Evolutionary conservation across 2,329 filamentous ascomycete genomes (phyloP), one percentile per base, ranked within the genome.

Genomic region (Arthrobotrys pseudoclavata): DNA sequence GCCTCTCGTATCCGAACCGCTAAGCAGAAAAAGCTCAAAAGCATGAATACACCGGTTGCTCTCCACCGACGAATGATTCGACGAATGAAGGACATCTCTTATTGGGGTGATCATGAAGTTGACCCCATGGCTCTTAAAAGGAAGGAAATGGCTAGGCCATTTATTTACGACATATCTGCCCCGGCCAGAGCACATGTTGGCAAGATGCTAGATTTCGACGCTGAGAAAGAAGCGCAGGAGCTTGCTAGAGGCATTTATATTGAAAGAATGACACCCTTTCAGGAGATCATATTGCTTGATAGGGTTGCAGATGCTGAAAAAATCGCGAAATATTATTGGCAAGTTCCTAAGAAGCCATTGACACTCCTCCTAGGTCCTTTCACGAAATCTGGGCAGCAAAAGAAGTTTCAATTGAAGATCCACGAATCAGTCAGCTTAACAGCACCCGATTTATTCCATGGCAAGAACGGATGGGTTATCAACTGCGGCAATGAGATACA

Each of bases 61-160:
- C 45, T 71, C 6, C 74, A 77, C 13, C 42, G 74, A 18, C 67
- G 74, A 4, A 77, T 77, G 74, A 66, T 77, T 9, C 50, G 74
- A 18, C 48, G 60, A 26, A 77, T 77, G 67, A 77, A 77, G 24
- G 74, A 77, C 57, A 77, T 77, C n/a, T 71, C 74, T 4, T 77
- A 77, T 53, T 77, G 74, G 74, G 74, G 74, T 37, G 74, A 77
- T 18, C 60, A 71, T 13, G 57, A 61, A 18, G 37, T 77, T 18
- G 74, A 77, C 22, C 45, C 74, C 1, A 55, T 42, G 10, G 74
- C 74, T 13, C 3, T 77, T 1, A 45, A 68, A 20, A 66, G 74
- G n/a, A 77, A 77, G n/a, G 67, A 71, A 13, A 40, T 53, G 1
- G 74, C 74, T 13, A 63, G 42, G 26, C 74, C 74, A 4, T 77